Base-by-base conservation (phyloP, 2,329 filamentous ascomycete species). In the Colletotrichum sp. region DNA sequence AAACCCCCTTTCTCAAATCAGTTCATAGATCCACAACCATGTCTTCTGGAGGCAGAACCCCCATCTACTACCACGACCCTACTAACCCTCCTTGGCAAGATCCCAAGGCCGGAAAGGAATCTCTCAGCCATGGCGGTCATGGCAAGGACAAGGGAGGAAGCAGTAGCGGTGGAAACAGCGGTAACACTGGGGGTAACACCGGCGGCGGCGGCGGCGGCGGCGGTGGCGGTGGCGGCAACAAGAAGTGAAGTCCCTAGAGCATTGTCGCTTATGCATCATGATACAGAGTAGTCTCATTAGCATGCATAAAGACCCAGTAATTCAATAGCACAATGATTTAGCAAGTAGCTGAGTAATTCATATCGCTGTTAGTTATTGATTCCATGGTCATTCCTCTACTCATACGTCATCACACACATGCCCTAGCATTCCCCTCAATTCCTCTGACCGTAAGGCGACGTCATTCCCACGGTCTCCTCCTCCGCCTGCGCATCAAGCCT, bases 391-490 rank as follows among this genome's bases (percentile, higher is more conserved):
- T 63, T 34, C 57, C 27, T 60, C 57, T n/a, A 7, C 27, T 32
- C 27, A 60, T 32, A 60, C 57, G 16, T 59, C 55, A 28, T 59
- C n/a, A 59, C 55, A 28, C 15, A 59, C 27, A 59, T 59, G 55
- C 25, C 25, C 55, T 28, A 16, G 6, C 8, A 0, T 3, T 9
- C 11, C 22, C 5, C 2, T 48, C 34, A 63, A 15, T 34, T 25
- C 36, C 57, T 70, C 6, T 28, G 28, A 3, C 28, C 71, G 16
- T 74, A 60, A 8, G 66, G 66, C 25, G 66, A 70, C 8, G 71
- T 60, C 48, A 74, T 70, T 16, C 52, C 67, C 1, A 71, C 66
- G 12, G 44, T 36, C 39, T 74, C 71, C 28, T 73, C 71, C 9
- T 65, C 68, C 57, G 25, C 27, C 1, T 70, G 39, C 1, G 22